phyloP scores from a whole-genome alignment of 2,329 filamentous ascomycete genomes.

The Diaporthe ilicicola region DNA sequence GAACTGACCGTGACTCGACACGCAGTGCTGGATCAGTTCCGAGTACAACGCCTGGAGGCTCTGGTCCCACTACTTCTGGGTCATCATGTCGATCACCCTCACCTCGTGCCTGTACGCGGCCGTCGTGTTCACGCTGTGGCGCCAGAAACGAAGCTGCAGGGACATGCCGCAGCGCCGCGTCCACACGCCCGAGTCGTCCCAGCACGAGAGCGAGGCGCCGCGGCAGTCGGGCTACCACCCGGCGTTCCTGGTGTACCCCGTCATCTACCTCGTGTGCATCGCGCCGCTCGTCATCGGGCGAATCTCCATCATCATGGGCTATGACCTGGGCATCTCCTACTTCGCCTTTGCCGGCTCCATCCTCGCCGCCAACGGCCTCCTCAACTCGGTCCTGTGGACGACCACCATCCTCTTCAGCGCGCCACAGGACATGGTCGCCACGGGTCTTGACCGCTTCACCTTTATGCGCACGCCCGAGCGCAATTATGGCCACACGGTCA shows the following conservation, averaged over 20 bases:
- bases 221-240: slow-evolving; percentile 34
- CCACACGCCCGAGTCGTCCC: background rate
- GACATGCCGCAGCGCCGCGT: slow-evolving; percentile 22
- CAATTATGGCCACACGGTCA: background rate
- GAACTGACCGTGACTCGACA: background rate
- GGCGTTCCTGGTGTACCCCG: slow-evolving; percentile 35
- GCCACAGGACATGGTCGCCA: slow-evolving; percentile 30
- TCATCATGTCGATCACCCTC: slow-evolving; percentile 31
- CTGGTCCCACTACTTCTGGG: slow-evolving; percentile 34
- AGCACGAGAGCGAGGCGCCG: background rate
- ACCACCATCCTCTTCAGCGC: slow-evolving; percentile 35
- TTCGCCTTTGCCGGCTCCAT: slow-evolving; percentile 32
- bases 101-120: slow-evolving; percentile 25
- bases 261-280: slow-evolving; percentile 35
- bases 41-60: slow-evolving; percentile 29
- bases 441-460: slow-evolving; percentile 34
- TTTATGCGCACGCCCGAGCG: slow-evolving; percentile 32
- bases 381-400: slow-evolving; percentile 35
- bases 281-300: slow-evolving; percentile 32
- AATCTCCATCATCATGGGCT: slow-evolving; percentile 21
- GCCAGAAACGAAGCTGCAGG: slow-evolving; percentile 30
- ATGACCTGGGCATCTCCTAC: slow-evolving; percentile 9
- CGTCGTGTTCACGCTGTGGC: slow-evolving; percentile 31
- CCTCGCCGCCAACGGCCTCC: slow-evolving; percentile 33
- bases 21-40: slow-evolving; percentile 34